Conservation (phyloP, 345 rosid genomes). For the Ailanthus altissimus region DNA sequence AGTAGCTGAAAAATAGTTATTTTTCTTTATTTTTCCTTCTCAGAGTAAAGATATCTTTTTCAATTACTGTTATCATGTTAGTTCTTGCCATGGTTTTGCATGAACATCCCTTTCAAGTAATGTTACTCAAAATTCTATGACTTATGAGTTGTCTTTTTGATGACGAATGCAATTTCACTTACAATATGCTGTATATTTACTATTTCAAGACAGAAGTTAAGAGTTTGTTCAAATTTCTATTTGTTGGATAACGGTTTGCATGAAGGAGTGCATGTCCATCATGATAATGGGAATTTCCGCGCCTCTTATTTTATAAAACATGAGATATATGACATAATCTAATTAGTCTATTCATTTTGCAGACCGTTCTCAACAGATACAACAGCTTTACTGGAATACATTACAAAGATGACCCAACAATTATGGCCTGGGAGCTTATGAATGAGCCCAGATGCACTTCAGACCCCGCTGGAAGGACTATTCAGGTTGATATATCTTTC, state of each 20-base stretch:
- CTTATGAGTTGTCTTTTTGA: background rate
- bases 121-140: background rate
- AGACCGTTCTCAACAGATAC: slow-evolving; percentile 75
- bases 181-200: too few relatives aligned
- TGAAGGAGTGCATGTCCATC: background rate
- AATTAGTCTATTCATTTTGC: slow-evolving; percentile 11
- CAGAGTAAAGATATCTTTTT: background rate
- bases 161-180: background rate
- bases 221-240: background rate
- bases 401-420: slow-evolving; percentile 90
- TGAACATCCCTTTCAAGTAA: background rate
- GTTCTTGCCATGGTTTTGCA: background rate
- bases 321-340: background rate
- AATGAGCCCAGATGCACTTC: slow-evolving; percentile 94
- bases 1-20: background rate
- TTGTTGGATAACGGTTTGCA: background rate
- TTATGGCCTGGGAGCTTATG: slow-evolving; percentile 99
- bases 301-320: background rate
- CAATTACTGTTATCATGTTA: background rate
- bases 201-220: too few relatives aligned
- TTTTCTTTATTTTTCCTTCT: background rate
- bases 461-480: slow-evolving; percentile 75
- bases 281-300: background rate
- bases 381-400: slow-evolving; percentile 70
- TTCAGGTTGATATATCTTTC: slow-evolving; percentile 60